Evolutionary conservation across 192 early-diverging fungal genomes (phyloP).

Genomic region (Diversispora epigaea): DNA sequence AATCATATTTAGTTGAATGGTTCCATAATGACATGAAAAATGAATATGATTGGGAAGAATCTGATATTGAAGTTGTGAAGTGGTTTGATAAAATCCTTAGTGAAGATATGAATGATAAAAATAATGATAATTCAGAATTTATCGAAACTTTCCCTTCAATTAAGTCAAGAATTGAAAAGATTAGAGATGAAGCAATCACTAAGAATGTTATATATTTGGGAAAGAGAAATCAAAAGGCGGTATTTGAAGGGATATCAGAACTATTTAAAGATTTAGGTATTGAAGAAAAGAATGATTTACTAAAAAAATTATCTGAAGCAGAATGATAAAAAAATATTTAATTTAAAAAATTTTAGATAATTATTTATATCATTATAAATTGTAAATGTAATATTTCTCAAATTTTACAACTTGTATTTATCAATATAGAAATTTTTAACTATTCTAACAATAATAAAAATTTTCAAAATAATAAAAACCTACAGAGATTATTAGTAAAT

Average conservation of each 20-base stretch:
- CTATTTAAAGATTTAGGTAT: background rate
- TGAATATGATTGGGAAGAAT: constrained; percentile 51
- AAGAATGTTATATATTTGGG: background rate
- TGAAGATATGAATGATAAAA: constrained; percentile 10
- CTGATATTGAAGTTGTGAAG: constrained; percentile 55
- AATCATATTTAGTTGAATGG: constrained; percentile 60
- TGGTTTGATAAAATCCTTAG: constrained; percentile 60
- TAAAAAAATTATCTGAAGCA: background rate
- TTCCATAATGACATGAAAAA: constrained; percentile 55
- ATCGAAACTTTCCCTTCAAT: background rate
- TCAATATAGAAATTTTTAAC: too few species aligned
- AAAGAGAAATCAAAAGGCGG: background rate
- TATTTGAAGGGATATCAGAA: background rate
- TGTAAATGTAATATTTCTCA: too few species aligned
- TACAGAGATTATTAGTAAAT: too few species aligned
- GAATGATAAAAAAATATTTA: too few species aligned
- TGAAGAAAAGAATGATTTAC: background rate
- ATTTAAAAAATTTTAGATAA: too few species aligned
- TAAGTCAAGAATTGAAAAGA: background rate
- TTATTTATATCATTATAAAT: too few species aligned
- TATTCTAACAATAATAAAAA: too few species aligned
- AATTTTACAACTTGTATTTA: too few species aligned
- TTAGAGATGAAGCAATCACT: constrained; percentile 11
- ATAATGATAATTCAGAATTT: background rate
- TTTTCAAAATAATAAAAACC: too few species aligned